Evolutionary conservation across 2,329 filamentous ascomycete species (phyloP), one percentile per base, ranked within the genome.

Genomic region (Alternaria arbusti): DNA sequence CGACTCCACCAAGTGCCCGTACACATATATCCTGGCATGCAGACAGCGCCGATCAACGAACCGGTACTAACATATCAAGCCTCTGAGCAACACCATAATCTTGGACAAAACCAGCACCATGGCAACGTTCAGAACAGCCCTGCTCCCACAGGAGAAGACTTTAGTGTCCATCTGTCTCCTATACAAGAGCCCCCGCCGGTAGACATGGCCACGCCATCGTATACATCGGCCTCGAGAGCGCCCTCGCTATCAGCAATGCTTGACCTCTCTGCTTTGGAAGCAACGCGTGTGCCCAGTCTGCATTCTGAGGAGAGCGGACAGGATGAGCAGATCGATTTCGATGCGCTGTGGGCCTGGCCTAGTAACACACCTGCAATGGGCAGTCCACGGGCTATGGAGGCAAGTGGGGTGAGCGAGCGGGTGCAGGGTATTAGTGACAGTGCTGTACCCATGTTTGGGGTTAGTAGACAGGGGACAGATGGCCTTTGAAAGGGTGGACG

Each of bases 271-370:
- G 75, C 72, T 3, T 69, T 81, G 8, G 78, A 80, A 25, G 67
- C 68, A 25, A 76, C 75, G 9, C 63, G 74, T 0, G 74, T 77
- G 8, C 78, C 77, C 1, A 76, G 71, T 28, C 56, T 79, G 50
- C 71, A 77, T 23, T 72, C 67, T 1, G 79, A 80, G 26, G 76
- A 78, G 15, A 77, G 73, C 25, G 72, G 74, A 40, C 71, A 70
- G 3, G 80, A 81, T 40, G 79, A 82, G 52, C 74, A 79, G 20
- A 80, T 82, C 56, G 80, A 82, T 22, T 82, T 82, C 44, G 80
- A 82, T 64, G 74, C 79, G 12, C 57, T 82, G 25, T 82, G 79
- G 80, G 75, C 74, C 6, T 81, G 80, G 80, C 79, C 79, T 23
- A 77, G 69, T 52, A 76, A 76, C 30, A 76, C 77, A 36, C 75